phyloP scores from a whole-genome alignment of 2,329 filamentous ascomycete genomes.

The Sporothrix curviconia region DNA sequence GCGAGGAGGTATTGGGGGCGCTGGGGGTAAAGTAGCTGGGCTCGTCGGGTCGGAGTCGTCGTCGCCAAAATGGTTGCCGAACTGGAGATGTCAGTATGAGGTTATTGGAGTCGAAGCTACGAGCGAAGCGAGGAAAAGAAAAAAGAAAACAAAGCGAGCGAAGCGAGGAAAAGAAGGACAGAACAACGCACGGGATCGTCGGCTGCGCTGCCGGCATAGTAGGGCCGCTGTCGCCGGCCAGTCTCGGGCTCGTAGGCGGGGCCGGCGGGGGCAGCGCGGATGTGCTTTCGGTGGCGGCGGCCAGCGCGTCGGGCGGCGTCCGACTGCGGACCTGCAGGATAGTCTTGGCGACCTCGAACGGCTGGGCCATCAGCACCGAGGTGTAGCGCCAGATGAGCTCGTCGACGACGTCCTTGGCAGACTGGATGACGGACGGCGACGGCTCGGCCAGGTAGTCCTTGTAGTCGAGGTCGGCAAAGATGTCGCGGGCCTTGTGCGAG shows the following conservation, averaged over 20 bases:
- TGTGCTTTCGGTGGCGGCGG: background rate
- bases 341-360: constrained; percentile 95
- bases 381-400: constrained; percentile 89
- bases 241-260: background rate
- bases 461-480: constrained; percentile 87
- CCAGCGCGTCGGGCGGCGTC: constrained; percentile 38
- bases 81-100: background rate
- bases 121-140: background rate
- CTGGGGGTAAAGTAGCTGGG: constrained; percentile 76
- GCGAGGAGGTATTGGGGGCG: constrained; percentile 48
- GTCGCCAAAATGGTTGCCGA: constrained; percentile 38
- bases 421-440: constrained; percentile 67
- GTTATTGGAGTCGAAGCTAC: background rate
- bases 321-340: constrained; percentile 71
- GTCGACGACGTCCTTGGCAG: constrained; percentile 70
- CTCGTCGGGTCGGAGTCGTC: constrained; percentile 68
- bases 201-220: background rate
- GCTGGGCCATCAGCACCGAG: constrained; percentile 81
- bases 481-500: constrained; percentile 66
- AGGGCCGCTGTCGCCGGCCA: background rate
- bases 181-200: background rate
- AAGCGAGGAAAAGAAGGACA: background rate
- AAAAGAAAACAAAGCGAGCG: too few species aligned
- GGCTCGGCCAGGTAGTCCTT: constrained; percentile 74
- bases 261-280: constrained; percentile 22